Evolutionary conservation across 2,329 filamentous ascomycete genomes (phyloP).

Genomic region (Thielaviopsis populi): DNA sequence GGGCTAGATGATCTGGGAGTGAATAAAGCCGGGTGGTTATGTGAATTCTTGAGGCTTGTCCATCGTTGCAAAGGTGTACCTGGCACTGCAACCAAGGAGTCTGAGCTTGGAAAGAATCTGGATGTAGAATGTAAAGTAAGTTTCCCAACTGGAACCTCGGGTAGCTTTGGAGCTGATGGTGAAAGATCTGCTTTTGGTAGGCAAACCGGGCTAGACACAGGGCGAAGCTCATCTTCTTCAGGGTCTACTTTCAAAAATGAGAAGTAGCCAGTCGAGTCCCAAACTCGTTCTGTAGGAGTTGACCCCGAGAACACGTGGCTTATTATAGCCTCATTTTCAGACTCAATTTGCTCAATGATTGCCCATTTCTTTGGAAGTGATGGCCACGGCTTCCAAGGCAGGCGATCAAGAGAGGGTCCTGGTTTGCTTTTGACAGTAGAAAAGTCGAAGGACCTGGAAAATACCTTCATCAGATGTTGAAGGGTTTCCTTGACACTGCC

Average conservation of each 20-base stretch:
- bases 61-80: background rate
- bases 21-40: background rate
- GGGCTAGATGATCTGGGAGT: slow-evolving; percentile 5
- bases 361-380: background rate
- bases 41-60: background rate
- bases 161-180: background rate
- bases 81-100: background rate
- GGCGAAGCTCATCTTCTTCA: background rate
- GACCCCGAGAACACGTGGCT: background rate
- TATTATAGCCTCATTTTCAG: background rate
- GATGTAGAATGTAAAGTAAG: background rate
- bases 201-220: background rate
- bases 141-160: background rate
- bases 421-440: background rate
- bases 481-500: background rate
- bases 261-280: background rate
- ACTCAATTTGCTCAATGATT: background rate
- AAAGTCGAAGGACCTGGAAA: background rate
- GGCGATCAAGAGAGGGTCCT: background rate
- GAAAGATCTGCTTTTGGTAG: background rate
- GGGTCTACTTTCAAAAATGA: background rate
- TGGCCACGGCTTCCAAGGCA: slow-evolving; percentile 8
- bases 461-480: background rate
- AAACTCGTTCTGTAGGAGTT: background rate
- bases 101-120: background rate